Evolutionary conservation across 1,284 basidiomycete species (phyloP).

Genomic region (Cryptococcus sp.): DNA sequence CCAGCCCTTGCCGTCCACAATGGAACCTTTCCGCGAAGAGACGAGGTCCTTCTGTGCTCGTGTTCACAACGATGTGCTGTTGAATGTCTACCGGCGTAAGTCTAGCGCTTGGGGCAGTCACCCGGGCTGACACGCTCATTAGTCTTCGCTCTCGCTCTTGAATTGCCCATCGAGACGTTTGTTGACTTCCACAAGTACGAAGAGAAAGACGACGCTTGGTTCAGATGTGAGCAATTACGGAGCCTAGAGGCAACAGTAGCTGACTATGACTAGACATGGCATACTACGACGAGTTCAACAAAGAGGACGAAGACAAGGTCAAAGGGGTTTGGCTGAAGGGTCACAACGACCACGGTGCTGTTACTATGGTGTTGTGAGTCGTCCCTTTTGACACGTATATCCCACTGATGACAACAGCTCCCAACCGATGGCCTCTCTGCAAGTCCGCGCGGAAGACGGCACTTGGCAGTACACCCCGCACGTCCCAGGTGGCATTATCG

Average conservation of each 20-base stretch:
- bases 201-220: conserved; percentile 28
- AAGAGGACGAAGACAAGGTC: conserved; percentile 27
- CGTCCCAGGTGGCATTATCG: conserved; percentile 30
- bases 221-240: conserved; percentile 15
- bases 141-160: conserved; percentile 29
- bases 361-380: conserved; percentile 16
- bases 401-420: conserved; percentile 14
- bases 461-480: conserved; percentile 29
- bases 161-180: conserved; percentile 27
- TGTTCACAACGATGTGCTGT: conserved; percentile 24
- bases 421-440: conserved; percentile 29
- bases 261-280: conserved; percentile 24
- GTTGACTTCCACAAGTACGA: conserved; percentile 28
- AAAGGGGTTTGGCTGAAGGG: conserved; percentile 31
- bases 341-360: conserved; percentile 28
- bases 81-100: conserved; percentile 23
- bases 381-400: background rate
- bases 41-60: conserved; percentile 21
- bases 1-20: conserved; percentile 23
- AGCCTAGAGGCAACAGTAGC: background rate
- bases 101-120: background rate
- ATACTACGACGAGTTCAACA: conserved; percentile 28
- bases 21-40: conserved; percentile 22
- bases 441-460: conserved; percentile 25
- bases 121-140: background rate